phyloP scores from a whole-genome alignment of 1,139 yeast species.

The Magnusiomyces sp. region DNA sequence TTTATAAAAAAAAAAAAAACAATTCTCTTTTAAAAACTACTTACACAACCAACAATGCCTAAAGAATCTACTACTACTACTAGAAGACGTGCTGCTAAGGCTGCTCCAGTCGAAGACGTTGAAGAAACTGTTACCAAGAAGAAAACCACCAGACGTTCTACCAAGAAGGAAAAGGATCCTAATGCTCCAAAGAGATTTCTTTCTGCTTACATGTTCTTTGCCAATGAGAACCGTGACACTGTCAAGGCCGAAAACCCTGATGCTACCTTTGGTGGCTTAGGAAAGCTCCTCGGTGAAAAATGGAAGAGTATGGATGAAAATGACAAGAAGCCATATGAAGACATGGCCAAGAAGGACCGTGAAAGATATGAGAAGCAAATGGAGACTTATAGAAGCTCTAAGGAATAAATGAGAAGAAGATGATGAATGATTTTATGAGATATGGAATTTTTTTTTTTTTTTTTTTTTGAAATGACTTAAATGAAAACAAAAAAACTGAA shows the following conservation, averaged over 20 bases:
- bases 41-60: conserved; percentile 26
- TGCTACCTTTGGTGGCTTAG: conserved; percentile 61
- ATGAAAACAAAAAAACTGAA: no score
- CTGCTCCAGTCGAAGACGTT: not conserved
- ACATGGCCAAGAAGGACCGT: conserved; percentile 91
- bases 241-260: conserved; percentile 94
- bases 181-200: conserved; percentile 98
- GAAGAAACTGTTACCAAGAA: not conserved
- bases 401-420: no score
- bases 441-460: no score
- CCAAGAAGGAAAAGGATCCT: conserved; percentile 51
- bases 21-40: no score
- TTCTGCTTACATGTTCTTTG: conserved; percentile 98
- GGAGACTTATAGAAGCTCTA: conserved; percentile 28
- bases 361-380: conserved; percentile 94
- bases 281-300: conserved; percentile 70
- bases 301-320: conserved; percentile 86
- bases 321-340: conserved; percentile 82
- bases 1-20: not conserved
- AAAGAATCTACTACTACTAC: conserved; percentile 24
- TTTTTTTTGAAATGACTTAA: no score
- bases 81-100: conserved; percentile 8
- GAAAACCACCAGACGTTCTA: not conserved
- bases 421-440: no score
- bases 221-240: conserved; percentile 91